phyloP scores from a whole-genome alignment of 1,284 basidiomycete species.

The Takashimella tepidaria region DNA sequence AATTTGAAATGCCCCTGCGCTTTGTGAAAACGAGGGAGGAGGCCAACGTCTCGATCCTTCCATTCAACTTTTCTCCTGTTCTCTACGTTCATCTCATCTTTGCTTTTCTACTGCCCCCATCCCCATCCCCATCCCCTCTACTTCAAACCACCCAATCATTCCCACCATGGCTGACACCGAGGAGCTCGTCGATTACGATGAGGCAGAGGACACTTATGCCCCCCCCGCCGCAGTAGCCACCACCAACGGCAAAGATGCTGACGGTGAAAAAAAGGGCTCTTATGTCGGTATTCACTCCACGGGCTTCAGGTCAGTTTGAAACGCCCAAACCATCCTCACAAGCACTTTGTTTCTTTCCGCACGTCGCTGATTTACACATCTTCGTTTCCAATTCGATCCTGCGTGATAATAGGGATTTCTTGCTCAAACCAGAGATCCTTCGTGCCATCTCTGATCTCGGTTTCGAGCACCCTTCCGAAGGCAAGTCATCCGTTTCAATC shows the following conservation, averaged over 20 bases:
- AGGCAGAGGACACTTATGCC: constrained; percentile 74
- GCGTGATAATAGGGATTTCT: constrained; percentile 94
- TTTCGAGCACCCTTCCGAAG: constrained; percentile 99
- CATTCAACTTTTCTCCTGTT: no score
- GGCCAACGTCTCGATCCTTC: no score
- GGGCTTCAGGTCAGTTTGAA: constrained; percentile 69
- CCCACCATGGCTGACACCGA: constrained; percentile 41
- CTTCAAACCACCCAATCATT: background rate
- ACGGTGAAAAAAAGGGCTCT: constrained; percentile 85
- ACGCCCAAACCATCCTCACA: no score
- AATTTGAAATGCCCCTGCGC: no score
- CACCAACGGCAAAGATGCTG: constrained; percentile 57
- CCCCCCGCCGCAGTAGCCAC: constrained; percentile 57
- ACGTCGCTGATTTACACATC: constrained; percentile 1
- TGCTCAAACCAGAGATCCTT: constrained; percentile 93
- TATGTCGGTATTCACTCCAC: constrained; percentile 97
- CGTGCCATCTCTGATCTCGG: constrained; percentile 97
- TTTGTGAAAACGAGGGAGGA: no score
- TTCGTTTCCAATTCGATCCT: no score
- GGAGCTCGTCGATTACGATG: constrained; percentile 75
- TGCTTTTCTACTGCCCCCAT: background rate
- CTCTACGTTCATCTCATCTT: no score
- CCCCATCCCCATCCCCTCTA: background rate
- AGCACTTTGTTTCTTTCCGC: background rate
- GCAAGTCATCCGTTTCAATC: constrained; percentile 51